Base-by-base conservation (phyloP, 129 eudicot species). In the Sambucus nigra region DNA sequence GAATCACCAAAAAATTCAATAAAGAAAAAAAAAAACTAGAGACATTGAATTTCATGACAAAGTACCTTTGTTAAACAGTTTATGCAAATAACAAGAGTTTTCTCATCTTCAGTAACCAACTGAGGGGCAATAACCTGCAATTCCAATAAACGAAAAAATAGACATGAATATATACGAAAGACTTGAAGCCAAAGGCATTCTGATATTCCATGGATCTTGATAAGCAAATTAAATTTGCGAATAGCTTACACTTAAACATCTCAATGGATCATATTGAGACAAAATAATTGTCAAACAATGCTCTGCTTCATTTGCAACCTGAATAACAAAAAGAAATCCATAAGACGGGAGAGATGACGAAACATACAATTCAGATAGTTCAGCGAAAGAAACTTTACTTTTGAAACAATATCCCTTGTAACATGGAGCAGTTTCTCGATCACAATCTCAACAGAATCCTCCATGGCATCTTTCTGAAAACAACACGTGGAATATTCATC, bases 11-110 rank as follows among this genome's bases (percentile, higher is more conserved):
- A 10, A 9, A 33, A 13, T 31, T 18, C 23, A 15, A 9, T 2
- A n/a, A n/a, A n/a, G n/a, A n/a, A n/a, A n/a, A n/a, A n/a, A n/a
- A n/a, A n/a, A n/a, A n/a, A n/a, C n/a, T n/a, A n/a, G 7, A 10
- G 45, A 21, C 14, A 31, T 3, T 19, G 47, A 51, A 47, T 53
- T 40, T 59, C 24, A 58, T 29, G 25, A 46, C 57, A 65, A 65
- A 59, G 17, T 67, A 91, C 98, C 98, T 91, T 91, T 9, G 94
- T 91, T 72, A 91, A 82, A 80, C 93, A 75, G 73, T 88, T 88
- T 64, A 88, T 76, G 69, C 83, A 88, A 5, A 83, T 76, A 45
- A 84, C 95, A 63, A 88, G 95, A 68, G 95, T 88, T 76, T 82
- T 88, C 73, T 88, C 97, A 55, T 88, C 97, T 63, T 81, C 97